Conservation (phyloP, 208 protist species). For the Tritrichomonas musculus region DNA sequence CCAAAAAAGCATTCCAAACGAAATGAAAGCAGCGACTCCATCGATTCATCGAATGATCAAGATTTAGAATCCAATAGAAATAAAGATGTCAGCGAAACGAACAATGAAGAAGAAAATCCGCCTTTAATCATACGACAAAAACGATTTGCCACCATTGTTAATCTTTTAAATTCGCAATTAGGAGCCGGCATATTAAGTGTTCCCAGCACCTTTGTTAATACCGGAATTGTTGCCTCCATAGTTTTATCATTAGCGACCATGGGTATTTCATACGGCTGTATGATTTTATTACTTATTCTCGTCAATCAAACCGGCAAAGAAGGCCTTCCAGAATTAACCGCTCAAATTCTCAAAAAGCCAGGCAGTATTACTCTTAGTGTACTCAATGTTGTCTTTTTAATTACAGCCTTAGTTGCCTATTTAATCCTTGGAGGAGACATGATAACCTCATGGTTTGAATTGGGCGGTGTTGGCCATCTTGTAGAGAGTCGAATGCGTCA, state of each 20-base stretch:
- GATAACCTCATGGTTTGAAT: not conserved
- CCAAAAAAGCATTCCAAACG: too few relatives aligned
- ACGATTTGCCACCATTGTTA: not conserved
- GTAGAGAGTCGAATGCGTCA: not conserved
- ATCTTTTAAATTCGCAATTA: not conserved
- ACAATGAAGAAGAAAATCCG: not conserved
- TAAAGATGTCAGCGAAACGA: not conserved
- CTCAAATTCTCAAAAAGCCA: not conserved
- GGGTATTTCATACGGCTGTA: not conserved
- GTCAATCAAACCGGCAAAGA: not conserved
- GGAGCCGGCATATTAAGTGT: not conserved
- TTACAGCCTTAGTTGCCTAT: not conserved
- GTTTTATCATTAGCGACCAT: not conserved
- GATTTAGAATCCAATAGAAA: too few relatives aligned
- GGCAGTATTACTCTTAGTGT: not conserved
- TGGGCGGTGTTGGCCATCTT: not conserved
- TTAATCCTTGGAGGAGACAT: not conserved
- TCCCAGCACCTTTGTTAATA: not conserved
- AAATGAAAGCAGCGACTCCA: too few relatives aligned
- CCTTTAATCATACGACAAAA: too few relatives aligned
- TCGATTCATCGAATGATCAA: too few relatives aligned
- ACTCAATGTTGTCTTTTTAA: not conserved
- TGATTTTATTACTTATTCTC: not conserved
- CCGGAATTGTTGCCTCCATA: not conserved
- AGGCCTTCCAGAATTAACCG: not conserved